Percentiles rank a stretch among this genome's conserved stretches.
phyloP scores from a whole-genome alignment of 2,329 filamentous ascomycete species.

The Herpotrichia juniperi region DNA sequence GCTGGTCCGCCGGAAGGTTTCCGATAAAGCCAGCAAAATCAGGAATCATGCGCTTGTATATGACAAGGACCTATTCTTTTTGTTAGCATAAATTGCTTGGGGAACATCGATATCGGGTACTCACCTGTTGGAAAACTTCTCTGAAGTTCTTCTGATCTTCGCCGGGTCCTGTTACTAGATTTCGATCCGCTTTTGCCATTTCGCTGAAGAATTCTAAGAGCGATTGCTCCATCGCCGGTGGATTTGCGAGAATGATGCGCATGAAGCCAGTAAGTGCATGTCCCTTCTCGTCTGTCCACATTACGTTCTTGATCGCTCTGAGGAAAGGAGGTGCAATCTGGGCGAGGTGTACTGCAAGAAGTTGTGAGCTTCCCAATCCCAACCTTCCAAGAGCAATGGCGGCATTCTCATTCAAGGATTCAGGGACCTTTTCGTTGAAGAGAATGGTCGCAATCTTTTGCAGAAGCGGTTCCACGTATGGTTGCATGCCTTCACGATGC shows the following conservation, averaged over 20 bases:
- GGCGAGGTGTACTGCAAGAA: slow-evolving; percentile 77
- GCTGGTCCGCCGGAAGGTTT: slow-evolving; percentile 52
- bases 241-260: slow-evolving; percentile 82
- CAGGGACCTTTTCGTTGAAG: slow-evolving; percentile 81
- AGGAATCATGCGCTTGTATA: slow-evolving; percentile 62
- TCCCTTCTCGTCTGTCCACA: slow-evolving; percentile 90
- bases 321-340: slow-evolving; percentile 85
- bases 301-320: slow-evolving; percentile 79
- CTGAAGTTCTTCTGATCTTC: slow-evolving; percentile 68
- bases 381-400: slow-evolving; percentile 90
- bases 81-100: slow-evolving; percentile 20
- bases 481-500: slow-evolving; percentile 72
- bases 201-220: slow-evolving; percentile 81
- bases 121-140: slow-evolving; percentile 77
- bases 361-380: slow-evolving; percentile 77
- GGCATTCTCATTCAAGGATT: slow-evolving; percentile 89
- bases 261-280: slow-evolving; percentile 93
- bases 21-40: slow-evolving; percentile 59
- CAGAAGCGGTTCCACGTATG: slow-evolving; percentile 78
- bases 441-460: slow-evolving; percentile 81
- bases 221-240: slow-evolving; percentile 87
- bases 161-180: slow-evolving; percentile 63
- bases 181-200: slow-evolving; percentile 72
- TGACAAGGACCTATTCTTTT: slow-evolving; percentile 52
- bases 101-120: slow-evolving; percentile 29